phyloP scores from a whole-genome alignment of 352 stramenopile species.

The Globisporangium lucens region DNA sequence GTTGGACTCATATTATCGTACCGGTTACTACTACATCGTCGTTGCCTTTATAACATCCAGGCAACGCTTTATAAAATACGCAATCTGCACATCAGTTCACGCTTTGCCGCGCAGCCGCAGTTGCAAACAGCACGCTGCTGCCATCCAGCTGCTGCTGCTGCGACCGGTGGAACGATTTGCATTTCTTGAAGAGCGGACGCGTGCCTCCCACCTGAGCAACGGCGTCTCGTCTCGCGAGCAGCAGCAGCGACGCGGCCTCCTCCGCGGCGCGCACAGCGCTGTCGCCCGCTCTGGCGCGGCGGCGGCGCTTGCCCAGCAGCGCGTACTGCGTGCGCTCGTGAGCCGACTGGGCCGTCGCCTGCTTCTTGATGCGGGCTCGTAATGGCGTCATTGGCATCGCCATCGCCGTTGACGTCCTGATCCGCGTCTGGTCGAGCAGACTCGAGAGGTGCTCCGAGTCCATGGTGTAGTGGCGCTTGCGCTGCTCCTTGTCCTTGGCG shows the following conservation, averaged over 20 bases:
- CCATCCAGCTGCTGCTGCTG: neutral
- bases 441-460: slow-evolving; percentile 17
- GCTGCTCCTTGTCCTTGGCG: slow-evolving; percentile 34
- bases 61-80: too few relatives aligned
- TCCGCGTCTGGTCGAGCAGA: slow-evolving; percentile 8
- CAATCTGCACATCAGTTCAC: too few relatives aligned
- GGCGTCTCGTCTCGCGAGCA: neutral
- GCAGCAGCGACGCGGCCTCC: neutral
- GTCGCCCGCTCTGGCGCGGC: neutral
- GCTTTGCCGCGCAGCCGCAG: neutral
- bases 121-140: neutral
- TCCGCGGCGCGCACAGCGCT: neutral
- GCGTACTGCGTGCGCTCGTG: slow-evolving; percentile 5
- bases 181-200: slow-evolving; percentile 33
- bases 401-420: neutral
- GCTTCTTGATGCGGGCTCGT: neutral
- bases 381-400: neutral
- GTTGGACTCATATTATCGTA: too few relatives aligned
- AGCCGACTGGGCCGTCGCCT: neutral
- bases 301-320: slow-evolving; percentile 14
- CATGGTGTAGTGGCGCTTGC: slow-evolving; percentile 26
- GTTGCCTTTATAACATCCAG: too few relatives aligned
- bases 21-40: too few relatives aligned
- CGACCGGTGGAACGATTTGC: slow-evolving; percentile 16
- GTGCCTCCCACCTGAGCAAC: slow-evolving; percentile 51